Conservation (phyloP, 164 flowering plant species). For the Echeveria elegans region DNA sequence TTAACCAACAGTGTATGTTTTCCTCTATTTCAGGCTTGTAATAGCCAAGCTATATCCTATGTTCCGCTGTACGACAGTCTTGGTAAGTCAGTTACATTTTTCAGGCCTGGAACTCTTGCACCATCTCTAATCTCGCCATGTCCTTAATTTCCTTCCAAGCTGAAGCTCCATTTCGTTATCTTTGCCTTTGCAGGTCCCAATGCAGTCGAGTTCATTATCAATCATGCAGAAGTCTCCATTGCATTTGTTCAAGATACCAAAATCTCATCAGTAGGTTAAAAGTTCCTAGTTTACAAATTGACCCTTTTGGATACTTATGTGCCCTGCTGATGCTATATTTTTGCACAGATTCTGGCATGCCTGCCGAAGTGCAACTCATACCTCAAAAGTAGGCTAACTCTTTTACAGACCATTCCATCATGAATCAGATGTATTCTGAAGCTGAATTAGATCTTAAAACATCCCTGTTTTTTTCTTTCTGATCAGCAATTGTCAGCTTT, state of each 20-base stretch:
- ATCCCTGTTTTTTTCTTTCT: constrained; percentile 8
- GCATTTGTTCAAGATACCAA: constrained; percentile 82
- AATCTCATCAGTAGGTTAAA: constrained; percentile 49
- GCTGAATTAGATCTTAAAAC: background rate
- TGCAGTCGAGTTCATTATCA: constrained; percentile 91
- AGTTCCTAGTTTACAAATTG: background rate
- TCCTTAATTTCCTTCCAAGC: too few species aligned
- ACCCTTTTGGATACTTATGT: background rate
- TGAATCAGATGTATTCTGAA: background rate
- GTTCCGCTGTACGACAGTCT: constrained; percentile 94
- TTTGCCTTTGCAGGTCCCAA: constrained; percentile 55
- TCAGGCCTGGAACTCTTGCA: background rate
- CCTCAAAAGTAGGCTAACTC: constrained; percentile 55
- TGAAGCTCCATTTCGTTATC: background rate
- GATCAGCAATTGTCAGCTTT: constrained; percentile 88
- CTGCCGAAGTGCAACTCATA: constrained; percentile 45
- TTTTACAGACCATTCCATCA: background rate
- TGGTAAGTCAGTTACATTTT: constrained; percentile 28
- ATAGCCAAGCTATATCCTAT: constrained; percentile 60
- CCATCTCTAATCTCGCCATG: too few species aligned
- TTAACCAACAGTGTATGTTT: background rate
- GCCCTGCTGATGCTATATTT: constrained; percentile 7
- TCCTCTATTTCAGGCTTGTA: constrained; percentile 61
- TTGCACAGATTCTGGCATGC: constrained; percentile 65
- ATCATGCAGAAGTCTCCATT: constrained; percentile 87